A percentile compares a stretch with the other conserved stretches of the same genome.
Conservation (phyloP, 2,329 filamentous ascomycete genomes). For the Clonostachys rhizophaga region DNA sequence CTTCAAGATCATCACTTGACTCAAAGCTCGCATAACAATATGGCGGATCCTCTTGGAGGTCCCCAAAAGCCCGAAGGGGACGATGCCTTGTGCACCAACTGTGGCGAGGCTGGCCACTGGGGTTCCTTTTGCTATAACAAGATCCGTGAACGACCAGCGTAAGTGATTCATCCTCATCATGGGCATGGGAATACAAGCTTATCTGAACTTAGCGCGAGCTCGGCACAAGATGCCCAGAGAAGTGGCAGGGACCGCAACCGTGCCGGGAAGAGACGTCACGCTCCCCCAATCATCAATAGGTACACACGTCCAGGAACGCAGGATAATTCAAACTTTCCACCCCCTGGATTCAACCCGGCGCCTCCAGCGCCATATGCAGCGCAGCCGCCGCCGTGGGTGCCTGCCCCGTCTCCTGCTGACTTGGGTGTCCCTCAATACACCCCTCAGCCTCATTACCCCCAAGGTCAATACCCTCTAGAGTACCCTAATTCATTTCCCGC, state of each 20-base stretch:
- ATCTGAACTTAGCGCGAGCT: constrained; percentile 17
- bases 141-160: constrained; percentile 44
- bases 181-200: neutral
- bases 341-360: neutral
- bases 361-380: neutral
- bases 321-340: neutral
- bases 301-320: constrained; percentile 6
- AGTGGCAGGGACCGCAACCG: neutral
- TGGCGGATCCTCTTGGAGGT: neutral
- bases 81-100: constrained; percentile 46
- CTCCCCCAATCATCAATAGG: constrained; percentile 18
- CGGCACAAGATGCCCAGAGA: constrained; percentile 15
- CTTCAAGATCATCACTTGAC: too few species aligned
- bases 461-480: neutral
- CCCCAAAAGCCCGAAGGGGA: constrained; percentile 16
- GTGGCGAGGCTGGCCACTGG: constrained; percentile 45
- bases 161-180: constrained; percentile 21
- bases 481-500: neutral
- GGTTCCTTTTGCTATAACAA: constrained; percentile 40
- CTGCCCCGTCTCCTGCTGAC: neutral
- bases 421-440: neutral
- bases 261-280: constrained; percentile 11
- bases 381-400: neutral
- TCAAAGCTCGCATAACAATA: neutral
- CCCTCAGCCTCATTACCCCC: neutral